phyloP scores from a whole-genome alignment of 2,329 filamentous ascomycete species.

The Cercospora sp. region DNA sequence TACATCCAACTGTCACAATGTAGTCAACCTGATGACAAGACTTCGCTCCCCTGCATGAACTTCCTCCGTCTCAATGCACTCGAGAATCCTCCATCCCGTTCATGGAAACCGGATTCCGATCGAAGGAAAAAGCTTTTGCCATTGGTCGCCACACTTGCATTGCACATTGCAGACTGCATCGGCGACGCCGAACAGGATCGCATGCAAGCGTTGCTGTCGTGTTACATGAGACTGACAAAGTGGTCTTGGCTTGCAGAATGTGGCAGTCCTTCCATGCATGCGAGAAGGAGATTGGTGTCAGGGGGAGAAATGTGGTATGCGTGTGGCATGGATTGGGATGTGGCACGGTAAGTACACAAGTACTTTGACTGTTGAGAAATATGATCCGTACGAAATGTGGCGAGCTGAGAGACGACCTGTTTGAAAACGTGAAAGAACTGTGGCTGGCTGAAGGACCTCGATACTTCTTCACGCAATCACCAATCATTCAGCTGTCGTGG shows the following conservation, averaged over 20 bases:
- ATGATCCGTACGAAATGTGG: background rate
- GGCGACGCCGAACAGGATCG: background rate
- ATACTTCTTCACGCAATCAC: no score
- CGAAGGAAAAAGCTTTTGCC: background rate
- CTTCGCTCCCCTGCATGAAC: background rate
- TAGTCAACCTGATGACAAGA: background rate
- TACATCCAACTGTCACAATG: background rate
- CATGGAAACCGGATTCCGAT: background rate
- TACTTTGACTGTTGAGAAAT: background rate
- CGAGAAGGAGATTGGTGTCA: background rate
- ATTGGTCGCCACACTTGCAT: background rate
- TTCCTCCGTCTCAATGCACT: background rate
- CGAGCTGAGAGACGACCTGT: background rate
- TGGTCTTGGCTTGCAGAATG: background rate
- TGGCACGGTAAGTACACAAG: background rate
- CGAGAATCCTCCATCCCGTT: background rate
- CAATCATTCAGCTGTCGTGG: no score
- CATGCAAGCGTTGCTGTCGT: background rate
- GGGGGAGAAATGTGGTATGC: background rate
- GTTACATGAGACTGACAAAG: background rate
- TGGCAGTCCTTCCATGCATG: background rate
- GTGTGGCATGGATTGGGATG: background rate
- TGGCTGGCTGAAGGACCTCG: background rate
- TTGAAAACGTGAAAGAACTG: background rate
- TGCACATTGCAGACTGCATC: background rate